Conservation (phyloP, 2,329 filamentous ascomycete species). For the Alternaria panax region DNA sequence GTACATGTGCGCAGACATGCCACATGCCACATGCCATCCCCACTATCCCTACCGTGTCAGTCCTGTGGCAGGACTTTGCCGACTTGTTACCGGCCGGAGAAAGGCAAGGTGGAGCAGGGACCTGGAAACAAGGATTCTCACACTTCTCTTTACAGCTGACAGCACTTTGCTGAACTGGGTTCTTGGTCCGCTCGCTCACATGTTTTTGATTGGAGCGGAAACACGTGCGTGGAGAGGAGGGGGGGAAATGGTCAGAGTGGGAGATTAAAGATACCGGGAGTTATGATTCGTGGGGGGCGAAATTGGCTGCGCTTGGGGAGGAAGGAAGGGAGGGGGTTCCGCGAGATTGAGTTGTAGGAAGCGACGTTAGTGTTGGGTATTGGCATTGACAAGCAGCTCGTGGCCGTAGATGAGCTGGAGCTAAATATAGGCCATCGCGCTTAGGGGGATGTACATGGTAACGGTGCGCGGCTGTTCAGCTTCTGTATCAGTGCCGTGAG, state of each 20-base stretch:
- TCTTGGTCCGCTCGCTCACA: neutral
- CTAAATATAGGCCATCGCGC: neutral
- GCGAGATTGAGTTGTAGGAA: neutral
- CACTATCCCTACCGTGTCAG: neutral
- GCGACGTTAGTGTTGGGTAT: constrained; percentile 1
- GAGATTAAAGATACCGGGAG: neutral
- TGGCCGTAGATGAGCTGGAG: neutral
- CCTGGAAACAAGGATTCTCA: neutral
- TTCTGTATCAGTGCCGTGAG: neutral
- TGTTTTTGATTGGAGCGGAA: neutral
- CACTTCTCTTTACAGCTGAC: neutral
- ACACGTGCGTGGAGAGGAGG: neutral
- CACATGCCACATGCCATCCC: neutral
- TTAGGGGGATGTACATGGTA: neutral
- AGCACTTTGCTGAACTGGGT: neutral
- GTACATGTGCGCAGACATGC: neutral
- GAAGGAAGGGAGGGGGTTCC: neutral
- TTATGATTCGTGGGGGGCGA: constrained; percentile 4
- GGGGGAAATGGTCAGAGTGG: neutral
- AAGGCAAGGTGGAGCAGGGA: neutral
- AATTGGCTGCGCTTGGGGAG: neutral
- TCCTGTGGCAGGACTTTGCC: neutral
- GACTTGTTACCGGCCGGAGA: neutral
- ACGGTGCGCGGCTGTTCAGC: neutral
- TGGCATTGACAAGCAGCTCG: neutral